Evolutionary conservation across 2,329 filamentous ascomycete genomes (phyloP).

Genomic region (Graphilbum fragrans): DNA sequence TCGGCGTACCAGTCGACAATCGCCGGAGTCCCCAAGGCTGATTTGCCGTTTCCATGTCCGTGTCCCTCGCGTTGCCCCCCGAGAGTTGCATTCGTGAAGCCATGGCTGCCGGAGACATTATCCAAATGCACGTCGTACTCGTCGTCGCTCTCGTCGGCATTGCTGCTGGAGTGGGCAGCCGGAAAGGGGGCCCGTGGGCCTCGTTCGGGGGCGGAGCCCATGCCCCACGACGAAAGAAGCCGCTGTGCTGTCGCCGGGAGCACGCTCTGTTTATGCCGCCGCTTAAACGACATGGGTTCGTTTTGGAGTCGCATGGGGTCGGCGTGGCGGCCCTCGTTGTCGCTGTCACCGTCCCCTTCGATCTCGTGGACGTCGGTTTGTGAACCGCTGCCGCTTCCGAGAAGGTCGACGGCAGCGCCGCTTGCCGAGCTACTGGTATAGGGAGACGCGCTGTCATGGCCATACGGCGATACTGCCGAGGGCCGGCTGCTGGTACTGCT

Average conservation of each 20-base stretch:
- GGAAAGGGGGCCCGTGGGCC: background rate
- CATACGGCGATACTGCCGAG: background rate
- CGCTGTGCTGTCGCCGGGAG: background rate
- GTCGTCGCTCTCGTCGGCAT: background rate
- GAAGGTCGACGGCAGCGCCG: background rate
- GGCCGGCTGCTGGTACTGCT: background rate
- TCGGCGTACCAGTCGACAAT: conserved; percentile 72
- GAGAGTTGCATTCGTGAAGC: background rate
- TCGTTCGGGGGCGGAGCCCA: background rate
- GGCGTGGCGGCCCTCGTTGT: background rate
- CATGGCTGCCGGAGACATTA: background rate
- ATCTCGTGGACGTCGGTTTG: too few species aligned
- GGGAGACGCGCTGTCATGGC: background rate
- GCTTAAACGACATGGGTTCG: background rate
- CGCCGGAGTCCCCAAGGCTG: background rate
- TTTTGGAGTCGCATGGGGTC: background rate
- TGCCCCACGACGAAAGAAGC: background rate
- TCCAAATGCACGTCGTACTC: background rate
- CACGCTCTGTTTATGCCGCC: background rate
- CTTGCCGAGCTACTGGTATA: background rate
- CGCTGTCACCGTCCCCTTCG: background rate
- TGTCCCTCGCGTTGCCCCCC: background rate
- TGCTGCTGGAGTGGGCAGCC: background rate
- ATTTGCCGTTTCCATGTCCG: background rate
- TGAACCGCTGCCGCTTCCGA: background rate